These are phyloP conservation scores for Boletus barrowsii DNA, from an alignment of 768 basidiomycete species.

Conservation along the genomic window DNA sequence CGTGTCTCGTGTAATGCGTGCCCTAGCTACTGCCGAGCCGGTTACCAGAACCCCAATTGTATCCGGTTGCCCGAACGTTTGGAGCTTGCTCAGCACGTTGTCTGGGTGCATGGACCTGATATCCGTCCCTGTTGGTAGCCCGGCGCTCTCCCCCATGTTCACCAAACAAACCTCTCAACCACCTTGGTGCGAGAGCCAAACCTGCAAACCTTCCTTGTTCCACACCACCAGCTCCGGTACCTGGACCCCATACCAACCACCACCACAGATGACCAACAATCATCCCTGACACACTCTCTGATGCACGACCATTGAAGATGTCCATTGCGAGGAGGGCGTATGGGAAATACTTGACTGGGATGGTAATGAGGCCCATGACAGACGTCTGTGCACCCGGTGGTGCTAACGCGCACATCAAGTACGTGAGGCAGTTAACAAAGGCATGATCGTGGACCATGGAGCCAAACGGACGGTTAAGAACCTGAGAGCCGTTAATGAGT, in stretches of 20 bases:
- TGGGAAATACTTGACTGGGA: conserved; percentile 72
- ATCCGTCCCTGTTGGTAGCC: conserved; percentile 43
- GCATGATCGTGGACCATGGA: conserved; percentile 59
- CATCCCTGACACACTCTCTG: conserved; percentile 60
- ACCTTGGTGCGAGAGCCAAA: conserved; percentile 54
- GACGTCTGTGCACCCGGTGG: conserved; percentile 67
- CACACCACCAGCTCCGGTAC: conserved; percentile 37
- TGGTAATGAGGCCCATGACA: conserved; percentile 72
- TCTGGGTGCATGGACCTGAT: conserved; percentile 59
- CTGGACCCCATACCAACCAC: conserved; percentile 61
- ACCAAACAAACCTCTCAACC: conserved; percentile 53
- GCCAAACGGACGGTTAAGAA: conserved; percentile 58
- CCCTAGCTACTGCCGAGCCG: conserved; percentile 40
- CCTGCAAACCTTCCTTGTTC: conserved; percentile 37
- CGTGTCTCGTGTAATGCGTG: neutral
- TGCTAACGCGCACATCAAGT: conserved; percentile 65
- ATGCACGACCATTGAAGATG: conserved; percentile 61
- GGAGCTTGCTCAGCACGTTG: conserved; percentile 23
- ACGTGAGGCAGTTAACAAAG: conserved; percentile 63
- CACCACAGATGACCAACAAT: conserved; percentile 81
- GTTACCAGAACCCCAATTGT: conserved; percentile 55
- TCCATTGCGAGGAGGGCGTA: conserved; percentile 74
- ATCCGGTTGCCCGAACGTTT: conserved; percentile 27
- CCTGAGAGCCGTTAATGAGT: conserved; percentile 26
- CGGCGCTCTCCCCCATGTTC: conserved; percentile 33